Percentiles rank a stretch among this genome's conserved stretches.
Conservation (phyloP, 2,329 filamentous ascomycete species). For the Xylaria sp. region DNA sequence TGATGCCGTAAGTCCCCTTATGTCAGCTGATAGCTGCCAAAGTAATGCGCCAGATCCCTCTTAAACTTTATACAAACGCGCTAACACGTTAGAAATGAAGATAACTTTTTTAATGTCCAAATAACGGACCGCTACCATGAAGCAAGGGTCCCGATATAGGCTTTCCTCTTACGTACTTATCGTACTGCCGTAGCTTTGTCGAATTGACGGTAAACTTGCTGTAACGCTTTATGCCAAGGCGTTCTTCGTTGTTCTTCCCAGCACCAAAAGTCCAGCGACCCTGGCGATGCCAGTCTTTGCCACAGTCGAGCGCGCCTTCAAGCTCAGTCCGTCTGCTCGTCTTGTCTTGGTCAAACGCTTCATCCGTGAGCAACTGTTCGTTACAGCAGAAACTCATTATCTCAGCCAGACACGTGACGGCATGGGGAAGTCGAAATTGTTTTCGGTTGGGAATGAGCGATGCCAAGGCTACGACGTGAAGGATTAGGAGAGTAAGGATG, state of each 20-base stretch:
- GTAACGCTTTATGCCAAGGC: conserved; percentile 47
- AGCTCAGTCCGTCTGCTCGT: conserved; percentile 70
- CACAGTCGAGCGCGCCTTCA: conserved; percentile 71
- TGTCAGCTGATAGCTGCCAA: conserved; percentile 5
- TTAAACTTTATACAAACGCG: conserved; percentile 3
- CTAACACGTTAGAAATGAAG: background rate
- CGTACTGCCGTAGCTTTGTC: conserved; percentile 39
- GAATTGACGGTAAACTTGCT: conserved; percentile 46
- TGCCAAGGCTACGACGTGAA: conserved; percentile 74
- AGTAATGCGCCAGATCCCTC: conserved; percentile 3
- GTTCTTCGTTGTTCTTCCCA: conserved; percentile 48
- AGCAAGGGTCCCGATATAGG: conserved; percentile 42
- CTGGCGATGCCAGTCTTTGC: conserved; percentile 57
- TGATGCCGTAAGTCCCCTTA: conserved; percentile 32
- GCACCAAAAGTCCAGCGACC: conserved; percentile 64
- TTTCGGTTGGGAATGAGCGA: conserved; percentile 69
- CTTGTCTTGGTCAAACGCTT: conserved; percentile 74
- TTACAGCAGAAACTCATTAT: conserved; percentile 81
- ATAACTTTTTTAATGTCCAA: conserved; percentile 29
- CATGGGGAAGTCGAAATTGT: conserved; percentile 76
- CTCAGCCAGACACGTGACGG: conserved; percentile 77
- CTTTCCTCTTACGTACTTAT: conserved; percentile 39
- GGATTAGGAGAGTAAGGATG: conserved; percentile 74
- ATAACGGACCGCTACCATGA: conserved; percentile 39
- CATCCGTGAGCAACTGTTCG: conserved; percentile 76